These are phyloP conservation scores for Aspergillus thermomutatus DNA, from an alignment of 2,329 filamentous ascomycete genomes.

Conservation along the genomic window DNA sequence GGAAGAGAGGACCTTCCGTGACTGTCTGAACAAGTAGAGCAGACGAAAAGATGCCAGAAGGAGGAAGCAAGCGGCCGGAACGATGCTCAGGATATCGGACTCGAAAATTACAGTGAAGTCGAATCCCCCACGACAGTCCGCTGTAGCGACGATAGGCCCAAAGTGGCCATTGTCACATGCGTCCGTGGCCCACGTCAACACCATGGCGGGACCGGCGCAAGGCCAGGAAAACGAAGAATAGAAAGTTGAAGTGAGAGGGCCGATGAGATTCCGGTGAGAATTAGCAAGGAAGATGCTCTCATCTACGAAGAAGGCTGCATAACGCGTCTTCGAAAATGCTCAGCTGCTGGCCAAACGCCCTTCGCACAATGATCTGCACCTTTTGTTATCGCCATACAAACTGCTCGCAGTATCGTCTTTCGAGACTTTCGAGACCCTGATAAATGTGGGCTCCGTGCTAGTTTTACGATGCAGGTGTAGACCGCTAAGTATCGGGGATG, in stretches of 20 bases:
- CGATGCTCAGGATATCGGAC: conserved; percentile 11
- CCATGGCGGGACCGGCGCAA: too few relatives aligned
- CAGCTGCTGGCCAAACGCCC: background rate
- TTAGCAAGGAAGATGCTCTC: too few relatives aligned
- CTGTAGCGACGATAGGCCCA: conserved; percentile 3
- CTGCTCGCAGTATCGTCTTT: too few relatives aligned
- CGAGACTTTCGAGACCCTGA: too few relatives aligned
- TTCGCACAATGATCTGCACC: too few relatives aligned
- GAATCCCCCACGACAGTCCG: conserved; percentile 15
- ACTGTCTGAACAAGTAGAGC: conserved; percentile 8
- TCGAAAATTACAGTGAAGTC: conserved; percentile 17
- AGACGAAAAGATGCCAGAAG: conserved; percentile 10
- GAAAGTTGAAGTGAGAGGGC: too few relatives aligned
- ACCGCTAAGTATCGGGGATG: too few relatives aligned
- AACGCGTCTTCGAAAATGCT: background rate
- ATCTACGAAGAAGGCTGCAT: background rate
- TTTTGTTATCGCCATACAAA: too few relatives aligned
- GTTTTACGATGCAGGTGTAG: too few relatives aligned
- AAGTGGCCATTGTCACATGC: background rate
- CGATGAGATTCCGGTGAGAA: too few relatives aligned
- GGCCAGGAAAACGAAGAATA: too few relatives aligned
- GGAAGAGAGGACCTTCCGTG: conserved; percentile 12
- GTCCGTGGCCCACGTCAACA: background rate
- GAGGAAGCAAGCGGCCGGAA: conserved; percentile 7
- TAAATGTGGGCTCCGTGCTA: too few relatives aligned